phyloP scores from a whole-genome alignment of 2,329 filamentous ascomycete species.

The Calonectria pseudoreteaudii region DNA sequence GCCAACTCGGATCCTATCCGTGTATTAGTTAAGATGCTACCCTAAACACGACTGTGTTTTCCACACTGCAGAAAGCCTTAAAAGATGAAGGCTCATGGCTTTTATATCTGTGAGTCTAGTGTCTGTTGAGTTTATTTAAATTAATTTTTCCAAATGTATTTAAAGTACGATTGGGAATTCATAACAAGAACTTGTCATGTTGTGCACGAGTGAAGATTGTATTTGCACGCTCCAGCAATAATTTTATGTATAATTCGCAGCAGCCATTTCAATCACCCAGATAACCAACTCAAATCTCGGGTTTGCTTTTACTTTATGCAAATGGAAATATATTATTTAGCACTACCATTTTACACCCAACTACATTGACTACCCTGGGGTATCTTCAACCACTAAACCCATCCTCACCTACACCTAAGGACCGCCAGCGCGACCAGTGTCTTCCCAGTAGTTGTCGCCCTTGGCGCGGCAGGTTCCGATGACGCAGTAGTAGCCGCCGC shows the following conservation, averaged over 20 bases:
- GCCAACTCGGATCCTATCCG: not conserved
- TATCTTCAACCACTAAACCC: not conserved
- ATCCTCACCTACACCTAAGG: not conserved
- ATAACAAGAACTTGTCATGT: not conserved
- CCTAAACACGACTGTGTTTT: not conserved
- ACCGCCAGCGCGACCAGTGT: slow-evolving; percentile 14
- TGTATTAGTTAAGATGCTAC: not conserved
- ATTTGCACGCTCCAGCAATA: no score
- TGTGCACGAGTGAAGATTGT: no score
- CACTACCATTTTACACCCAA: not conserved
- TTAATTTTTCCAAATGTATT: not conserved
- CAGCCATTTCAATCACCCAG: not conserved
- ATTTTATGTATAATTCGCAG: no score
- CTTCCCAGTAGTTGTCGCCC: slow-evolving; percentile 20
- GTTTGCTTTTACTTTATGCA: not conserved
- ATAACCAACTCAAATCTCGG: no score
- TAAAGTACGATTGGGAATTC: not conserved
- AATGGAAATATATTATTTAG: not conserved
- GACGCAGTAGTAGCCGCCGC: slow-evolving; percentile 20
- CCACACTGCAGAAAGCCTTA: not conserved
- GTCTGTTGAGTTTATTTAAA: not conserved
- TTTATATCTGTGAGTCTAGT: not conserved
- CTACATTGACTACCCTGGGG: not conserved
- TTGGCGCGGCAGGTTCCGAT: slow-evolving; percentile 13
- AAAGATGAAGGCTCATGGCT: not conserved